phyloP scores from a whole-genome alignment of 164 flowering plant species.

The Aristolochia contorta region DNA sequence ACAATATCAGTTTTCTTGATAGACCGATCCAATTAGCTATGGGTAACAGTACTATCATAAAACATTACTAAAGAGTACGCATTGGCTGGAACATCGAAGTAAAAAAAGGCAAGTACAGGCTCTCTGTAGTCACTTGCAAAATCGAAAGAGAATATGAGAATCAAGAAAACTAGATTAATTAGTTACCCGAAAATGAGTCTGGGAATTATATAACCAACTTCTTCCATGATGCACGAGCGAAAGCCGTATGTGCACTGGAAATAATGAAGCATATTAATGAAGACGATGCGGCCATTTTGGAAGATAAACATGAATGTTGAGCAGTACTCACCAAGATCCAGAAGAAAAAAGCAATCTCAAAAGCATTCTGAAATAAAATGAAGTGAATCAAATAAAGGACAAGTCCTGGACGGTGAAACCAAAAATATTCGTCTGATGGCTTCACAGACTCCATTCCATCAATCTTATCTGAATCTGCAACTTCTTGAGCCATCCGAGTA shows the following conservation, averaged over 20 bases:
- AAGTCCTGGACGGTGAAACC: conserved; percentile 60
- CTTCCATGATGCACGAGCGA: conserved; percentile 86
- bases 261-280: neutral
- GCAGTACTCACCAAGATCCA: conserved; percentile 81
- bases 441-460: conserved; percentile 46
- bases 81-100: no score
- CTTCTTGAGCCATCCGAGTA: conserved; percentile 65
- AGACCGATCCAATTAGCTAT: no score
- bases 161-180: no score
- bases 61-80: no score
- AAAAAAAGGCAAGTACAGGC: no score
- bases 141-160: no score
- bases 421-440: conserved; percentile 84
- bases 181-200: conserved; percentile 78
- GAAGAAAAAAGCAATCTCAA: conserved; percentile 93
- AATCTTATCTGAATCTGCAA: conserved; percentile 50
- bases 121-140: neutral
- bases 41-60: no score
- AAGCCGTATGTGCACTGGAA: conserved; percentile 34
- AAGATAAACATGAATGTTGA: neutral
- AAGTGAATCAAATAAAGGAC: conserved; percentile 82
- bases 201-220: conserved; percentile 54
- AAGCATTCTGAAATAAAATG: conserved; percentile 89
- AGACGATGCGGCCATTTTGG: neutral
- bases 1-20: neutral